Percentiles rank a stretch among this genome's conserved stretches.
Conservation (phyloP, 805 yeast genomes). For the Candida tammaniensis region DNA sequence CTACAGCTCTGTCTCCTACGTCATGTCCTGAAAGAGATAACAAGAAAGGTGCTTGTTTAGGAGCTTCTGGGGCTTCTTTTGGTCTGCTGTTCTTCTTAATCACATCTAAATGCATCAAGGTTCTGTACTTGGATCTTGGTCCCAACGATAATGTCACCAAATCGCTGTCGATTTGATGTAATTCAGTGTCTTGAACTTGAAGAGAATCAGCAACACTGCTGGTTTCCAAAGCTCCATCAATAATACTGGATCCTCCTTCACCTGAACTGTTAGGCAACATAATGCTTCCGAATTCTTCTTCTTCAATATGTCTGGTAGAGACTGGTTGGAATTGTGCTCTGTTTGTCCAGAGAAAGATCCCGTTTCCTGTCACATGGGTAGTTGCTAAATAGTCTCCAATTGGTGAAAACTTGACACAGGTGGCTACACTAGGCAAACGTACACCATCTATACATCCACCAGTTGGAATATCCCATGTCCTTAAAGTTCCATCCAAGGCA, state of each 20-base stretch:
- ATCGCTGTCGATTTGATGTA: constrained; percentile 58
- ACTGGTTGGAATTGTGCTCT: constrained; percentile 77
- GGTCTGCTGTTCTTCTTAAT: constrained; percentile 89
- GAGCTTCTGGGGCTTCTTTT: constrained; percentile 79
- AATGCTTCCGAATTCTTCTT: constrained; percentile 63
- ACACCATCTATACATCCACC: constrained; percentile 97
- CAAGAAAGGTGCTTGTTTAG: constrained; percentile 80
- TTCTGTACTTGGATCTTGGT: constrained; percentile 75
- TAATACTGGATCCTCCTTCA: constrained; percentile 64
- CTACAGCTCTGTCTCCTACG: constrained; percentile 69
- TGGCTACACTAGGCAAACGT: constrained; percentile 71
- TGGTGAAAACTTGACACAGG: constrained; percentile 77
- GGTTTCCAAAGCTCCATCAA: constrained; percentile 71
- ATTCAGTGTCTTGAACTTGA: constrained; percentile 42
- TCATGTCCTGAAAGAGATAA: constrained; percentile 60
- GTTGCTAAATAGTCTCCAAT: constrained; percentile 90
- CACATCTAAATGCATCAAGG: constrained; percentile 75
- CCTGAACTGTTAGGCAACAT: constrained; percentile 76
- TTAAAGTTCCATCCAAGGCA: constrained; percentile 77
- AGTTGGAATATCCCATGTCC: constrained; percentile 97
- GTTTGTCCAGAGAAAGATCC: constrained; percentile 91
- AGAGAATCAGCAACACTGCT: constrained; percentile 2
- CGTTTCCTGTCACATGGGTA: constrained; percentile 85
- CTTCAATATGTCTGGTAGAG: constrained; percentile 72
- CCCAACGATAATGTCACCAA: constrained; percentile 73